These are phyloP conservation scores for Galerina marginata DNA, from an alignment of 768 basidiomycete species.

Conservation along the genomic window DNA sequence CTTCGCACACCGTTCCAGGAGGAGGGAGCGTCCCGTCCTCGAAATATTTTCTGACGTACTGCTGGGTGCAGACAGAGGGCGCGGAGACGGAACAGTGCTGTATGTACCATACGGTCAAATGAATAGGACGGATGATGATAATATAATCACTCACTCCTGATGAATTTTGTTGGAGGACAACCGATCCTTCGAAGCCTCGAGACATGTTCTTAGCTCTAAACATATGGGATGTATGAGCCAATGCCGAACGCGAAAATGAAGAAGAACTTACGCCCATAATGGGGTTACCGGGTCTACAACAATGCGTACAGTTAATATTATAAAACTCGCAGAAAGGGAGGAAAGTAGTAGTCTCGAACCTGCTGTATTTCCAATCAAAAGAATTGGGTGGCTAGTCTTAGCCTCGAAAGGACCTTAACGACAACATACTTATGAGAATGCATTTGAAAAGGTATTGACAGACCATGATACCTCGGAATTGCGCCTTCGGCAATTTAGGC, in stretches of 20 bases:
- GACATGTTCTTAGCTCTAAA: constrained; percentile 46
- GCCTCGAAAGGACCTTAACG: constrained; percentile 37
- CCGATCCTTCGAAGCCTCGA: constrained; percentile 38
- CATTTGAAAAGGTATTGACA: background rate
- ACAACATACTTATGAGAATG: background rate
- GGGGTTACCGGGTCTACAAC: constrained; percentile 37
- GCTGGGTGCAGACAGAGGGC: constrained; percentile 39
- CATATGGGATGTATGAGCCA: background rate
- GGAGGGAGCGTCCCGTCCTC: constrained; percentile 43
- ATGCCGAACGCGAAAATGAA: background rate
- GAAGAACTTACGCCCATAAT: constrained; percentile 26
- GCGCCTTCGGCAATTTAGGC: constrained; percentile 9
- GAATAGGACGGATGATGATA: background rate
- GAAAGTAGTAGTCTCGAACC: constrained; percentile 24
- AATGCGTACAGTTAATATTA: background rate
- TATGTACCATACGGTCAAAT: background rate
- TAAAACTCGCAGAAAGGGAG: background rate
- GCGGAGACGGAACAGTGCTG: constrained; percentile 41
- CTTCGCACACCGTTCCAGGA: constrained; percentile 44
- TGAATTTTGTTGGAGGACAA: constrained; percentile 48
- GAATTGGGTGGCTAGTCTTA: constrained; percentile 45
- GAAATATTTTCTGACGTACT: constrained; percentile 45
- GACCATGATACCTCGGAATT: constrained; percentile 3
- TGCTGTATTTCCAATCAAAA: constrained; percentile 48
- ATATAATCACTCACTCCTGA: constrained; percentile 36